Evolutionary conservation across 768 basidiomycete species (phyloP).

Genomic region (Lactifluus piperatus): DNA sequence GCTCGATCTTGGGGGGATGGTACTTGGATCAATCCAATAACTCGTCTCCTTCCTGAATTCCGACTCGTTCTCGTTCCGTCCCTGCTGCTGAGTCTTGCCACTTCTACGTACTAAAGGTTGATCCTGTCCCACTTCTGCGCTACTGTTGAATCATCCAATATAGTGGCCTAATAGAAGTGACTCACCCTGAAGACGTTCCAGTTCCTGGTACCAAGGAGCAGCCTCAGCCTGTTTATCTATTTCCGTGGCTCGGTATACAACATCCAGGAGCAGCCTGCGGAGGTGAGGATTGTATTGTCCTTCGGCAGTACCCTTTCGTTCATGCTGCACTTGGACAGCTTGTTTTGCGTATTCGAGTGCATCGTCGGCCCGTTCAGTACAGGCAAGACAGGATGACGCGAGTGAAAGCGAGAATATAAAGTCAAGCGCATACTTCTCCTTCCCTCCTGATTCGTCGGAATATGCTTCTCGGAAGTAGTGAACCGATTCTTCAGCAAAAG

Average conservation of each 20-base stretch:
- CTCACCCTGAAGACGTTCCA: not conserved
- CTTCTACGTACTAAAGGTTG: not conserved
- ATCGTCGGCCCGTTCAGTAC: not conserved
- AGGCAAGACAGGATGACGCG: conserved; percentile 11
- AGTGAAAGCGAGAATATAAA: conserved; percentile 10
- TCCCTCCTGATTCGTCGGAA: not conserved
- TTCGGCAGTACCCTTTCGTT: not conserved
- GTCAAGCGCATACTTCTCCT: conserved; percentile 1
- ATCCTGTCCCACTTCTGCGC: not conserved
- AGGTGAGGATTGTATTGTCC: not conserved
- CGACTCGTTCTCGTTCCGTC: not conserved
- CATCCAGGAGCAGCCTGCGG: not conserved
- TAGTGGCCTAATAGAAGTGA: too few species aligned
- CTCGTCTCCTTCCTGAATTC: not conserved
- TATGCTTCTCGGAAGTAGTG: conserved; percentile 9
- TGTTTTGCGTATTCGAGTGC: conserved; percentile 9
- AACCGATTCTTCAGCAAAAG: conserved; percentile 7
- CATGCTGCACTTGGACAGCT: conserved; percentile 7
- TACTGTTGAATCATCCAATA: not conserved
- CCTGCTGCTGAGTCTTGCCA: not conserved
- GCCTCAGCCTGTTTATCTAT: not conserved
- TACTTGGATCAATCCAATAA: conserved; percentile 1
- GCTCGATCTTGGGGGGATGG: not conserved
- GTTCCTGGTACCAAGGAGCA: not conserved
- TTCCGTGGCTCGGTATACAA: not conserved